Percentiles rank a stretch among this genome's conserved stretches.
Conservation (phyloP, 805 yeast species). For the Metschnikowia continentalis region DNA sequence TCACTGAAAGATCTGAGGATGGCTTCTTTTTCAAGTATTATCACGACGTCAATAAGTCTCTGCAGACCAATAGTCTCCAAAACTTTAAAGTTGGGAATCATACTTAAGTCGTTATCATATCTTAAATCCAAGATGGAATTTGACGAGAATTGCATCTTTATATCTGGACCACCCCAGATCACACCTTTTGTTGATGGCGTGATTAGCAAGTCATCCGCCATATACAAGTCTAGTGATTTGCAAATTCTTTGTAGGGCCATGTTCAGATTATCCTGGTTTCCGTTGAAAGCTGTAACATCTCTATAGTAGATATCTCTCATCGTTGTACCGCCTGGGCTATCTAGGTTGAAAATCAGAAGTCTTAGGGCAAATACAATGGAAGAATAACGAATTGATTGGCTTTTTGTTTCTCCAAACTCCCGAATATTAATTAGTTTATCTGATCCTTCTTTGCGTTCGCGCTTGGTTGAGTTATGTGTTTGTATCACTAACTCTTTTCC, state of each 20-base stretch:
- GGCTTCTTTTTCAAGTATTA: constrained; percentile 40
- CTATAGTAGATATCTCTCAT: constrained; percentile 16
- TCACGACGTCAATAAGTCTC: constrained; percentile 11
- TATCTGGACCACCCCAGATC: constrained; percentile 11
- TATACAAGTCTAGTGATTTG: constrained; percentile 2
- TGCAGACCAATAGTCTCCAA: not conserved
- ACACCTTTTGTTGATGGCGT: constrained; percentile 16
- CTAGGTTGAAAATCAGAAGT: constrained; percentile 8
- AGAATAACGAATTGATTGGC: constrained; percentile 8
- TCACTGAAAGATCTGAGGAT: constrained; percentile 32
- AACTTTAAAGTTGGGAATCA: constrained; percentile 5
- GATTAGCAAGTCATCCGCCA: constrained; percentile 8
- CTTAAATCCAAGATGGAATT: not conserved
- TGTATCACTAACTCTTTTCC: not conserved
- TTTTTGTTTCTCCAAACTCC: constrained; percentile 11
- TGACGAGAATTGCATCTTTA: constrained; percentile 2
- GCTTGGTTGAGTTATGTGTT: not conserved
- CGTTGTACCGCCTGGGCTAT: constrained; percentile 7
- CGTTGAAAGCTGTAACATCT: constrained; percentile 13
- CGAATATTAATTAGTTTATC: constrained; percentile 1
- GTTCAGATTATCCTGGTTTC: constrained; percentile 14
- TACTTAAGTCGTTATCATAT: not conserved
- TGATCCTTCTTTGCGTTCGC: not conserved
- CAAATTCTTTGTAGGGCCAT: constrained; percentile 6
- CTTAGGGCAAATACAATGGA: constrained; percentile 8